Conservation (phyloP, 2,329 filamentous ascomycete genomes). For the Sporothrix phasma region DNA sequence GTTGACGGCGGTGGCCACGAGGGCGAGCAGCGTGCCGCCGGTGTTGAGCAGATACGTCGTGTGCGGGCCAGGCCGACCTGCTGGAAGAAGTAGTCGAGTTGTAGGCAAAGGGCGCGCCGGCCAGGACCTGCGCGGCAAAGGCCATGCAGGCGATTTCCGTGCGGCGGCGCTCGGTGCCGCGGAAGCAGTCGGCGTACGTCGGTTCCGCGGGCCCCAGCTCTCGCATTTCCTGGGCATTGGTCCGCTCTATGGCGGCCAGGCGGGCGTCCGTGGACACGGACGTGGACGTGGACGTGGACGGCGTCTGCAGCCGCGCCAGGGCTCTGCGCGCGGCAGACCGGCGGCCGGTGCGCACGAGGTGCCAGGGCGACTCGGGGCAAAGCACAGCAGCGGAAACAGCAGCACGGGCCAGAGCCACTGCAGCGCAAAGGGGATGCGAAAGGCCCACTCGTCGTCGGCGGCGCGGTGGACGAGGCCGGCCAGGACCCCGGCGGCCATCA, state of each 20-base stretch:
- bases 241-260: conserved; percentile 37
- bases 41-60: conserved; percentile 27
- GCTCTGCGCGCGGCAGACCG: conserved; percentile 25
- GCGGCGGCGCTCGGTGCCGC: conserved; percentile 33
- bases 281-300: conserved; percentile 17
- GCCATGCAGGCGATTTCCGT: conserved; percentile 36
- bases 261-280: conserved; percentile 14
- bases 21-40: conserved; percentile 25
- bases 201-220: conserved; percentile 23
- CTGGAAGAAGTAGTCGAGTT: conserved; percentile 22
- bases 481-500: conserved; percentile 30
- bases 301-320: conserved; percentile 24
- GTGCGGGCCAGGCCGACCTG: conserved; percentile 24
- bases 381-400: conserved; percentile 29
- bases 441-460: conserved; percentile 29
- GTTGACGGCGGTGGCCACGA: conserved; percentile 15
- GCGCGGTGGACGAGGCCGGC: conserved; percentile 27
- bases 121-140: conserved; percentile 24
- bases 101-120: conserved; percentile 29
- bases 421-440: conserved; percentile 28
- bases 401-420: conserved; percentile 30
- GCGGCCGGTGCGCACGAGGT: conserved; percentile 32
- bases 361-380: conserved; percentile 42
- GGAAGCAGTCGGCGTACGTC: conserved; percentile 39
- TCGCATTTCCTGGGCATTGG: conserved; percentile 31